A percentile compares a stretch with the other conserved stretches of the same genome.
These are phyloP conservation scores for Phialemoniopsis sp. DNA, from an alignment of 2,329 filamentous ascomycete genomes.

Conservation along the genomic window DNA sequence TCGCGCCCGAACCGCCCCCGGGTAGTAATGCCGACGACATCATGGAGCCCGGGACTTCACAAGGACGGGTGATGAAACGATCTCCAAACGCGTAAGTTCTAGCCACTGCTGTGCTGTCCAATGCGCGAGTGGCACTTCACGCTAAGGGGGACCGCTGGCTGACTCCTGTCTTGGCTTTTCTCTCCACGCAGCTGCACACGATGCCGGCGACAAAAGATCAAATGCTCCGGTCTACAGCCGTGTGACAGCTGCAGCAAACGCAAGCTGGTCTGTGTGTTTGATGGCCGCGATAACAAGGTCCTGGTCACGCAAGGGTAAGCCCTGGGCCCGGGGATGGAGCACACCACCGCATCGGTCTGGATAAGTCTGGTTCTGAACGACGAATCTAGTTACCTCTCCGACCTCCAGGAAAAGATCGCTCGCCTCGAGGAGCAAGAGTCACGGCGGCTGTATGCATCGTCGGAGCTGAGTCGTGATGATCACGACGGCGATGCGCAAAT, in stretches of 20 bases:
- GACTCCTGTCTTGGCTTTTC: no score
- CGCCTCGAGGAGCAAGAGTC: constrained; percentile 5
- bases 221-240: constrained; percentile 34
- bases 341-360: no score
- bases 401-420: constrained; percentile 10
- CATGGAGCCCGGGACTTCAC: constrained; percentile 6
- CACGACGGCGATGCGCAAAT: no score
- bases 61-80: constrained; percentile 8
- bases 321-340: background rate
- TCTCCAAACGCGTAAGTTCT: constrained; percentile 12
- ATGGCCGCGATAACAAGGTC: constrained; percentile 42
- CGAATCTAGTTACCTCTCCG: constrained; percentile 12
- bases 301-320: constrained; percentile 40
- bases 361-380: no score
- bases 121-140: no score
- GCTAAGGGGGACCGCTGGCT: no score
- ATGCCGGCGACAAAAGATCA: constrained; percentile 40
- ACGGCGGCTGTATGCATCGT: constrained; percentile 1
- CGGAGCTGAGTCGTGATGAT: no score
- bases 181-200: constrained; percentile 28
- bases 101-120: no score
- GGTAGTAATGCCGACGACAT: no score
- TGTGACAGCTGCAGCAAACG: constrained; percentile 38
- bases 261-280: constrained; percentile 34
- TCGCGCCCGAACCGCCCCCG: no score